Conservation (phyloP, 768 basidiomycete genomes). For the Chlorophyllum brunneum region DNA sequence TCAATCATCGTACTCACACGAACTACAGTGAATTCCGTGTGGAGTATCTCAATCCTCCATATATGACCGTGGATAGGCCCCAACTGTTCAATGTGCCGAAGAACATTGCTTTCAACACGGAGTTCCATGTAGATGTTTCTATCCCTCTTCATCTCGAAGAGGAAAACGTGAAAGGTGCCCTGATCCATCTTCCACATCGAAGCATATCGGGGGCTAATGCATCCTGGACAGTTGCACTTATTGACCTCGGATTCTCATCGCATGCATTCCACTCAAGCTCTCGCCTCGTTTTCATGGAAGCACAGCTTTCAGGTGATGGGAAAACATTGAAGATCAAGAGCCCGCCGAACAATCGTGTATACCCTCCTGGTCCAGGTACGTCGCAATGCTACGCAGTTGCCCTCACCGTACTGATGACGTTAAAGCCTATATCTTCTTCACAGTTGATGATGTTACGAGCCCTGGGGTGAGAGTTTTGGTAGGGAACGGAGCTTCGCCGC, state of each 20-base stretch:
- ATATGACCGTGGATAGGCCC: constrained; percentile 34
- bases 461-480: constrained; percentile 34
- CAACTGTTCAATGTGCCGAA: constrained; percentile 29
- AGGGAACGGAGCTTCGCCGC: constrained; percentile 35
- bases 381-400: background rate
- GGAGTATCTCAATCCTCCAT: constrained; percentile 40
- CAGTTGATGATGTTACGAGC: constrained; percentile 32
- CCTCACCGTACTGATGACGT: background rate
- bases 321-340: constrained; percentile 30
- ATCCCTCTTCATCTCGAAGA: constrained; percentile 26
- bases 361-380: constrained; percentile 37
- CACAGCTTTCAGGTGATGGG: constrained; percentile 27
- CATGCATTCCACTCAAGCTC: constrained; percentile 39
- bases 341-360: constrained; percentile 33
- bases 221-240: constrained; percentile 27
- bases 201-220: no score
- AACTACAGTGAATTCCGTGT: constrained; percentile 34
- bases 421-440: constrained; percentile 26
- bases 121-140: constrained; percentile 29
- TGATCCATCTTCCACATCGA: no score
- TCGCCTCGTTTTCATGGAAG: constrained; percentile 32
- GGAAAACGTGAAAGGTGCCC: constrained; percentile 31
- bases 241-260: constrained; percentile 39
- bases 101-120: constrained; percentile 32
- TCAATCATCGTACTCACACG: background rate